These are phyloP conservation scores for Trametes meyenii DNA, from an alignment of 768 basidiomycete genomes.

Conservation along the genomic window DNA sequence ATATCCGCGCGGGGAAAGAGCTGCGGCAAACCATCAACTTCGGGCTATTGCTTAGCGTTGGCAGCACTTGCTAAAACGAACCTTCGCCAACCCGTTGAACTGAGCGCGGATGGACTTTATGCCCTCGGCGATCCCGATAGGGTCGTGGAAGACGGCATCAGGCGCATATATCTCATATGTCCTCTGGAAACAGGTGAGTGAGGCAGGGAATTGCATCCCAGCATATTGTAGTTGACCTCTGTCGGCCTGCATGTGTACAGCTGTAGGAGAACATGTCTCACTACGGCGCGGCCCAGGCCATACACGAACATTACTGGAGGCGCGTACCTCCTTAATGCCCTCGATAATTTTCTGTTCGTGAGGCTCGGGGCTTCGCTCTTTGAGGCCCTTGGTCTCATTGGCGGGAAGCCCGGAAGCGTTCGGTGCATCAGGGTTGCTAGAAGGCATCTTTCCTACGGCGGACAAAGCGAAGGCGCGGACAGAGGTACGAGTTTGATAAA, in stretches of 20 bases:
- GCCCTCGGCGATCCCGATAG: conserved; percentile 48
- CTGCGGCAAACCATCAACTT: conserved; percentile 28
- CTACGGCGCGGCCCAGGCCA: not conserved
- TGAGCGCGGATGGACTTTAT: conserved; percentile 44
- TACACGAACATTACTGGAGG: not conserved
- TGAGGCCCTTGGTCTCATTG: conserved; percentile 40
- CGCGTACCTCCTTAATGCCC: conserved; percentile 45
- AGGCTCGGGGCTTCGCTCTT: conserved; percentile 39
- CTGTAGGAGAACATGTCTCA: conserved; percentile 16
- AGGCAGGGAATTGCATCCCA: not conserved
- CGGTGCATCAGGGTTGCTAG: conserved; percentile 26
- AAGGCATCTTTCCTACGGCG: conserved; percentile 23
- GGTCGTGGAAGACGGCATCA: conserved; percentile 49
- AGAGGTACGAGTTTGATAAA: not conserved
- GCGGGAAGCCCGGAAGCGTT: conserved; percentile 47
- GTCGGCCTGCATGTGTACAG: conserved; percentile 45
- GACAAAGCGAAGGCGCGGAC: conserved; percentile 11
- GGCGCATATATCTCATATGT: conserved; percentile 47
- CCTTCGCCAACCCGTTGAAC: conserved; percentile 49
- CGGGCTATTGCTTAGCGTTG: too few relatives aligned
- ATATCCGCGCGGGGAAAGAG: conserved; percentile 48
- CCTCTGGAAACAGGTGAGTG: conserved; percentile 29
- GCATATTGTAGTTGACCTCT: conserved; percentile 30
- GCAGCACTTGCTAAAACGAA: conserved; percentile 4
- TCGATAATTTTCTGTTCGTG: conserved; percentile 42